Evolutionary conservation across 345 rosid genomes (phyloP).

Genomic region (Diplotaxis tenuifolia): DNA sequence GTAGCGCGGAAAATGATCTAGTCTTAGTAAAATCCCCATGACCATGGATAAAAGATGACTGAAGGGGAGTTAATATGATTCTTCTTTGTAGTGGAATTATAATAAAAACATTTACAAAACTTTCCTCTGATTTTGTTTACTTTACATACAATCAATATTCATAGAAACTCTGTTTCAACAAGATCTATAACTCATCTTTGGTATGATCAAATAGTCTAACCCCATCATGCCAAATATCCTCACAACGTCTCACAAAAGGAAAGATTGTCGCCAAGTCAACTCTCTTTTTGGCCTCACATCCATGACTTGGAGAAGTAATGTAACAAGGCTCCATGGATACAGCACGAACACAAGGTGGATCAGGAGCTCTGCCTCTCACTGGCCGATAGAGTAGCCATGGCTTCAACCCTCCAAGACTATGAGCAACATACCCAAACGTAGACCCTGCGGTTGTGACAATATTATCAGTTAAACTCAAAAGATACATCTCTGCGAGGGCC

Average conservation of each 20-base stretch:
- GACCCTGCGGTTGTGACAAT: slow-evolving; percentile 29
- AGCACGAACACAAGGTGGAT: slow-evolving; percentile 39
- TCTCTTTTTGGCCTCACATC: slow-evolving; percentile 28
- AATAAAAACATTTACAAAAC: too few species aligned
- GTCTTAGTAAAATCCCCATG: too few species aligned
- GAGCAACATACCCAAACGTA: slow-evolving; percentile 31
- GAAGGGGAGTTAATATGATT: too few species aligned
- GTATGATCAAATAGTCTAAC: slow-evolving; percentile 39
- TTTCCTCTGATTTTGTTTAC: too few species aligned
- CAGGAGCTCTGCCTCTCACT: slow-evolving; percentile 6
- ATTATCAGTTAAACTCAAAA: slow-evolving; percentile 36
- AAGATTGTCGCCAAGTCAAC: slow-evolving; percentile 16
- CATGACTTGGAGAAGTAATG: slow-evolving; percentile 25
- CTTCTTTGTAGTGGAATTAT: too few species aligned
- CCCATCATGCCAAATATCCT: slow-evolving; percentile 37
- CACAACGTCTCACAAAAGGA: slow-evolving; percentile 43
- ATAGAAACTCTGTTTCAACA: not conserved
- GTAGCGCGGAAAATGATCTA: too few species aligned
- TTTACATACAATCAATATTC: not conserved
- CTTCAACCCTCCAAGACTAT: slow-evolving; percentile 9
- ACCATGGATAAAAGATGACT: too few species aligned
- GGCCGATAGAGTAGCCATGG: slow-evolving; percentile 42
- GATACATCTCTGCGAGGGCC: slow-evolving; percentile 38
- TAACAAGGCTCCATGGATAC: slow-evolving; percentile 45
- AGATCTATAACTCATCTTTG: slow-evolving; percentile 16